phyloP scores from a whole-genome alignment of 2,329 filamentous ascomycete species.

The Penicillium vulpinum region DNA sequence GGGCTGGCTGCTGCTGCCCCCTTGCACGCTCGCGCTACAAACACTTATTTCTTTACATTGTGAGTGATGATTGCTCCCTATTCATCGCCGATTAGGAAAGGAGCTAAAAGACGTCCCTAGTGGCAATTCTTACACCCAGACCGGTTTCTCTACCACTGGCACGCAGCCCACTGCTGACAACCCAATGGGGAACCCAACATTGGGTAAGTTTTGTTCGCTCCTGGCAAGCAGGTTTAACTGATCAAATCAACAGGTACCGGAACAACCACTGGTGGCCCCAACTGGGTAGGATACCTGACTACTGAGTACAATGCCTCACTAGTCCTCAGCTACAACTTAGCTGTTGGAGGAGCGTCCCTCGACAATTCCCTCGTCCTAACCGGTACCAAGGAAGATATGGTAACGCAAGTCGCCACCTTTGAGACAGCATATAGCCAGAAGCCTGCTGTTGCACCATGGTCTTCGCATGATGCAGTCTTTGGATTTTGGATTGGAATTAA shows the following conservation, averaged over 20 bases:
- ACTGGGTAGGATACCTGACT: constrained; percentile 55
- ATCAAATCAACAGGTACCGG: constrained; percentile 42
- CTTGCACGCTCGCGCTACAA: constrained; percentile 5
- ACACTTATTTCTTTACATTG: constrained; percentile 47
- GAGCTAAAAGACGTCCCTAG: constrained; percentile 29
- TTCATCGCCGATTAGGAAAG: too few relatives aligned
- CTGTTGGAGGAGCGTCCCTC: constrained; percentile 56
- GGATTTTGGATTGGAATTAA: constrained; percentile 39
- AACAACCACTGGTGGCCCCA: constrained; percentile 53
- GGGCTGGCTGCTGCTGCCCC: constrained; percentile 21
- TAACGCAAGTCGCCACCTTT: constrained; percentile 48
- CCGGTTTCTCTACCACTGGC: constrained; percentile 57
- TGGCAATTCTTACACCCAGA: constrained; percentile 62
- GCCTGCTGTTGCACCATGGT: constrained; percentile 29
- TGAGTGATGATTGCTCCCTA: constrained; percentile 17
- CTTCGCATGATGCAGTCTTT: constrained; percentile 28
- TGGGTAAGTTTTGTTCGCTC: constrained; percentile 20
- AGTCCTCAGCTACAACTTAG: constrained; percentile 56
- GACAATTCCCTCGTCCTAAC: constrained; percentile 55
- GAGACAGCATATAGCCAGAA: constrained; percentile 43
- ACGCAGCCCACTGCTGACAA: constrained; percentile 55
- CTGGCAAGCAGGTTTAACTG: not conserved
- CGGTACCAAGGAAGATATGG: constrained; percentile 51
- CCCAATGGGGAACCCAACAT: constrained; percentile 61
- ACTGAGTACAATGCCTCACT: constrained; percentile 50